Conservation (phyloP, 2,329 filamentous ascomycete genomes). For the Dothistroma septosporum region DNA sequence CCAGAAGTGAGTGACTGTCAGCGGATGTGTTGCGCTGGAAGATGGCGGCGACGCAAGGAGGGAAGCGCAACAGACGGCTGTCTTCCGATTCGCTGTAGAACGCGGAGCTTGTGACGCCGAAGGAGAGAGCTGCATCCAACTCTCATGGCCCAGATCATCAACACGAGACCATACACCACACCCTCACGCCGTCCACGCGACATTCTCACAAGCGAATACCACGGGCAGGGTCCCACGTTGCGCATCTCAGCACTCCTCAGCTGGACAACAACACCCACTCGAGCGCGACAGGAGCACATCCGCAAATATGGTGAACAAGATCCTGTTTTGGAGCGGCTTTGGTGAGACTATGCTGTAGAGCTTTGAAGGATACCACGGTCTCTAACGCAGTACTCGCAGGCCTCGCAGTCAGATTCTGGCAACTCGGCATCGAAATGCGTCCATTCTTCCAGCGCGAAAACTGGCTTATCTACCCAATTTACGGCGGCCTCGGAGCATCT, state of each 20-base stretch:
- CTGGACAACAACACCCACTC: background rate
- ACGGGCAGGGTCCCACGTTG: conserved; percentile 11
- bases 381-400: conserved; percentile 51
- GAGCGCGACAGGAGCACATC: conserved; percentile 4
- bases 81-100: background rate
- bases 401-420: conserved; percentile 87
- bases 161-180: background rate
- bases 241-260: background rate
- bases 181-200: background rate
- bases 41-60: conserved; percentile 7
- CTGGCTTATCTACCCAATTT: conserved; percentile 89
- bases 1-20: background rate
- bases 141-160: background rate
- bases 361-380: background rate
- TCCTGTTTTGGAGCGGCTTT: conserved; percentile 86
- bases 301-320: conserved; percentile 49
- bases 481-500: conserved; percentile 76
- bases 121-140: conserved; percentile 1
- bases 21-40: conserved; percentile 1
- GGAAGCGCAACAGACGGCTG: background rate
- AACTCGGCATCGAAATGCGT: conserved; percentile 97
- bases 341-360: conserved; percentile 53
- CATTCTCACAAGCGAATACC: background rate
- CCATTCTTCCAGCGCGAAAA: conserved; percentile 81
- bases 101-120: background rate